These are phyloP conservation scores for Aspergillus campestris DNA, from an alignment of 495 filamentous ascomycete species.

Conservation along the genomic window DNA sequence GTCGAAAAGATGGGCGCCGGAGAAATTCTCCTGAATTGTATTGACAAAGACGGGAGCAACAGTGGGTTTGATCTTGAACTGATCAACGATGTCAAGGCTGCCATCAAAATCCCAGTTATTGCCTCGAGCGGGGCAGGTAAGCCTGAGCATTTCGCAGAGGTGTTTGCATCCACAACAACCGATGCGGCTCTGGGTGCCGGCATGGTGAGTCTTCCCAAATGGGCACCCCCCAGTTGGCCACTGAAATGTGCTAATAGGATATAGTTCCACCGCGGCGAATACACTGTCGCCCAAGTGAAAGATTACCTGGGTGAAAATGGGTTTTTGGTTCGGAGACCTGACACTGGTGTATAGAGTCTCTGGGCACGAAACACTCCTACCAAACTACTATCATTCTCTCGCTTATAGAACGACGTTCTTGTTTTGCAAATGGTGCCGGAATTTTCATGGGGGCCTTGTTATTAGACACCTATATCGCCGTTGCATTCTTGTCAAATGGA, in stretches of 20 bases:
- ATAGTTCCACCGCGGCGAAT: slow-evolving; percentile 89
- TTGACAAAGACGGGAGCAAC: slow-evolving; percentile 94
- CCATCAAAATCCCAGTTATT: slow-evolving; percentile 87
- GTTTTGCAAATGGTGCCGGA: no score
- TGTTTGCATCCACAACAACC: slow-evolving; percentile 74
- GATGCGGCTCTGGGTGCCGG: slow-evolving; percentile 93
- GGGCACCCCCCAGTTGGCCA: not conserved
- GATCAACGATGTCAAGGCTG: slow-evolving; percentile 74
- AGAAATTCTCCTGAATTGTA: slow-evolving; percentile 93
- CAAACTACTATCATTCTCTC: not conserved
- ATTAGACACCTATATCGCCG: no score
- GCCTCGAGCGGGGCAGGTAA: slow-evolving; percentile 89
- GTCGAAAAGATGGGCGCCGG: slow-evolving; percentile 96
- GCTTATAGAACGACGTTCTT: not conserved
- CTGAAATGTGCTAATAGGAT: slow-evolving; percentile 10
- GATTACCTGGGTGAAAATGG: slow-evolving; percentile 62
- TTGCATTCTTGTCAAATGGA: no score
- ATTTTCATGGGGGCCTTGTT: no score
- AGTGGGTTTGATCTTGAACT: slow-evolving; percentile 92
- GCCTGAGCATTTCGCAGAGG: slow-evolving; percentile 83
- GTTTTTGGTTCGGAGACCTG: slow-evolving; percentile 67
- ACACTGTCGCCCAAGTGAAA: slow-evolving; percentile 92
- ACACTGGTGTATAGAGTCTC: slow-evolving; percentile 33
- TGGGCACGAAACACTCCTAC: no score
- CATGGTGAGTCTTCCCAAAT: slow-evolving; percentile 52